A percentile compares a stretch with the other conserved stretches of the same genome.
These are phyloP conservation scores for Arabidopsis hybrid DNA, from an alignment of 441 rosid species.

Conservation along the genomic window DNA sequence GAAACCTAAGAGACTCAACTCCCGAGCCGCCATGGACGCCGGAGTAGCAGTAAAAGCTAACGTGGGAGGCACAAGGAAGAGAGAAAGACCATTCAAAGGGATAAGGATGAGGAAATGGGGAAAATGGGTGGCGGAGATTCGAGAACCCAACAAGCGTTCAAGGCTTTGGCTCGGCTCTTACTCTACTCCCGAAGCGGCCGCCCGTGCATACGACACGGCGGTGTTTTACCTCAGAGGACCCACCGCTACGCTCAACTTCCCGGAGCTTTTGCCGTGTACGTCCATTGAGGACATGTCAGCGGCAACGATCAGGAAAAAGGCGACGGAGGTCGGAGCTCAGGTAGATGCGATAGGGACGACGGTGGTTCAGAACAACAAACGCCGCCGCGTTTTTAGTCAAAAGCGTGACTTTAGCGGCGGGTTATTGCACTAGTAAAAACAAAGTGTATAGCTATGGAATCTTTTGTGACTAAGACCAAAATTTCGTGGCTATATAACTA, in stretches of 20 bases:
- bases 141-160: slow-evolving; percentile 86
- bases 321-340: slow-evolving; percentile 83
- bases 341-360: slow-evolving; percentile 58
- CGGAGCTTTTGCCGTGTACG: slow-evolving; percentile 60
- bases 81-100: slow-evolving; percentile 78
- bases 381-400: slow-evolving; percentile 50
- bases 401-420: slow-evolving; percentile 44
- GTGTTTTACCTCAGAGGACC: slow-evolving; percentile 87
- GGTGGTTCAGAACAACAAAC: slow-evolving; percentile 40
- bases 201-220: slow-evolving; percentile 91
- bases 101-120: slow-evolving; percentile 97
- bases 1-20: not conserved
- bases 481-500: too few species aligned
- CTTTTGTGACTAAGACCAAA: too few species aligned
- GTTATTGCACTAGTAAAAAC: too few species aligned
- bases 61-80: slow-evolving; percentile 27
- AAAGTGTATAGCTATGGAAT: too few species aligned
- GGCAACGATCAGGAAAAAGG: slow-evolving; percentile 79
- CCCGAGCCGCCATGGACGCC: slow-evolving; percentile 24
- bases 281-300: slow-evolving; percentile 60
- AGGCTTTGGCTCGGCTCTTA: slow-evolving; percentile 93
- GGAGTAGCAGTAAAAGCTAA: not conserved
- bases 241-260: slow-evolving; percentile 81
- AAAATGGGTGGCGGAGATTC: slow-evolving; percentile 91
- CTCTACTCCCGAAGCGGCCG: slow-evolving; percentile 80